Percentiles rank a stretch among this genome's conserved stretches.
phyloP scores from a whole-genome alignment of 1,284 basidiomycete species.

The Sporisorium sorghi region DNA sequence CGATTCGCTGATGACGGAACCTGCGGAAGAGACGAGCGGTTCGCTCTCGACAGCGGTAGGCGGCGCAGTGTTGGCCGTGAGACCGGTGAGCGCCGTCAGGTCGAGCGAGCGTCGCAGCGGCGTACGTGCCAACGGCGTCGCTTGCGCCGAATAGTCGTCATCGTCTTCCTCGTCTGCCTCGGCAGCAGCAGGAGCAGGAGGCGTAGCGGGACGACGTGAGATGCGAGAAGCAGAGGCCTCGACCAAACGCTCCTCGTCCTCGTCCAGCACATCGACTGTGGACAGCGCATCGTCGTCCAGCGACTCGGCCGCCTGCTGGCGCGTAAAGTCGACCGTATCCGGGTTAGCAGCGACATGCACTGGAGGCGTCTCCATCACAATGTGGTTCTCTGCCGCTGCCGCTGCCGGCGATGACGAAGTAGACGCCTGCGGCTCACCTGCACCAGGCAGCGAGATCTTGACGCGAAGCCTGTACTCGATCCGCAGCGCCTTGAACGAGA shows the following conservation, averaged over 20 bases:
- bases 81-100: constrained; percentile 19
- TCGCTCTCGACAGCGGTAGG: constrained; percentile 4
- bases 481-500: constrained; percentile 48
- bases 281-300: constrained; percentile 41
- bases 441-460: constrained; percentile 31
- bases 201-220: background rate
- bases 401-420: constrained; percentile 4
- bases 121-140: constrained; percentile 43
- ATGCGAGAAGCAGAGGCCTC: constrained; percentile 31
- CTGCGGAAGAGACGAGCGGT: constrained; percentile 19
- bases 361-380: constrained; percentile 50
- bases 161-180: constrained; percentile 21
- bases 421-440: constrained; percentile 1
- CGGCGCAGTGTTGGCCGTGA: background rate
- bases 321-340: constrained; percentile 48
- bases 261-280: constrained; percentile 40
- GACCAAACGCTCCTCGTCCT: constrained; percentile 43
- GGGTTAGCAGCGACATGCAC: constrained; percentile 46
- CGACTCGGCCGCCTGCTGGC: constrained; percentile 28
- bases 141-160: constrained; percentile 43
- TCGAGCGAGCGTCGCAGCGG: constrained; percentile 43
- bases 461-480: constrained; percentile 48
- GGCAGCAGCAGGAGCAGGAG: constrained; percentile 3
- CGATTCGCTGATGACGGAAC: constrained; percentile 23
- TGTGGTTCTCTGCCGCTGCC: background rate